Evolutionary conservation across 352 stramenopile genomes (phyloP).

Genomic region (Phytophthora citricola): DNA sequence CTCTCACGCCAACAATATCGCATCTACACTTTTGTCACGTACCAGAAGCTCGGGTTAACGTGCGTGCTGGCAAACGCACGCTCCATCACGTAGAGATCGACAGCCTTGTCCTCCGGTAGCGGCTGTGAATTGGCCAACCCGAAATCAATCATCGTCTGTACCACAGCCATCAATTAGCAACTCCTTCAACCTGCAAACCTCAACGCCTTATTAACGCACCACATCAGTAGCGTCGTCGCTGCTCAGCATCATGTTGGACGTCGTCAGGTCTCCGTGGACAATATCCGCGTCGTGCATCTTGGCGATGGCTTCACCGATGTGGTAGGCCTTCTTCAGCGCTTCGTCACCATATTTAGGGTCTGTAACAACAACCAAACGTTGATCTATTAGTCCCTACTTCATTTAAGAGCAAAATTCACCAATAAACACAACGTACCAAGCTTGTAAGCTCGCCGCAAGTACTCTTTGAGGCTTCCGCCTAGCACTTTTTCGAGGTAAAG

Average conservation of each 20-base stretch:
- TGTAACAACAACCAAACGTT: conserved; percentile 12
- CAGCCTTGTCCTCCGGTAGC: conserved; percentile 91
- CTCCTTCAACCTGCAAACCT: neutral
- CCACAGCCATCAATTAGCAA: conserved; percentile 8
- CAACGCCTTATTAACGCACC: conserved; percentile 34
- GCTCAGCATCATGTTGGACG: conserved; percentile 94
- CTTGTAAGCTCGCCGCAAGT: conserved; percentile 62
- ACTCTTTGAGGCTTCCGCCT: conserved; percentile 80
- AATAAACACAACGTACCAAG: conserved; percentile 31
- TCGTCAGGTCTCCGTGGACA: conserved; percentile 94
- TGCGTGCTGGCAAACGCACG: conserved; percentile 92
- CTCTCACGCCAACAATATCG: neutral
- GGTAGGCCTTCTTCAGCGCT: conserved; percentile 76
- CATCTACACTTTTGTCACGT: conserved; percentile 1
- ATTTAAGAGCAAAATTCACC: too few species aligned
- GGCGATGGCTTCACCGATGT: conserved; percentile 89
- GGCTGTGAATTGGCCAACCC: conserved; percentile 85
- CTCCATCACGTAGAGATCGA: conserved; percentile 95
- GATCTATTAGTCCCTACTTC: too few species aligned
- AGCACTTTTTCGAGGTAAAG: conserved; percentile 76
- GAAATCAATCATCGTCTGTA: conserved; percentile 87
- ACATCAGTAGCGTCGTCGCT: conserved; percentile 68
- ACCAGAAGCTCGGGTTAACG: conserved; percentile 82
- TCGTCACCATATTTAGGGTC: conserved; percentile 56
- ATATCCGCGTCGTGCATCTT: conserved; percentile 93